Evolutionary conservation across 169 alveolate genomes (phyloP), one percentile per base, ranked within the genome.

Genomic region (Cryptosporidium xiaoi): DNA sequence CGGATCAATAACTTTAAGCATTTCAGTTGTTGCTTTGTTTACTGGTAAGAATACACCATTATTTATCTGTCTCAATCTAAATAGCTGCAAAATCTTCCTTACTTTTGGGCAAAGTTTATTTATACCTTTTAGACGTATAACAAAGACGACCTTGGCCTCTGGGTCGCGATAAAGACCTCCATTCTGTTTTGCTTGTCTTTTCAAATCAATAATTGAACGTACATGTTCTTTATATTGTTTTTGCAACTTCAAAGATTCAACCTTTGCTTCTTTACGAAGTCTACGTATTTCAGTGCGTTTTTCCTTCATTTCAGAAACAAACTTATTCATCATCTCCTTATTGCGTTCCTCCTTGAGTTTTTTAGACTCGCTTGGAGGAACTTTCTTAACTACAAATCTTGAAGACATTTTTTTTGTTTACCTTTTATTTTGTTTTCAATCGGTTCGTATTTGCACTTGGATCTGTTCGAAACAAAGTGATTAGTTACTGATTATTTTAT

Each of bases 11-110:
- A 94, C 94, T 94, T 97, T 97, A 87, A 98, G 93, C 99, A 98
- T 98, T 91, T 97, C 97, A 83, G 93, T 92, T 29, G 99, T 97
- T 40, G 99, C 99, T 92, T 97, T 98, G 96, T 98, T 99, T 56
- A 96, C 93, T 91, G 95, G 96, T 44, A 97, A 94, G 96, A 98
- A 97, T 60, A 96, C 99, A 15, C 98, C 99, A 95, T 98, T 99
- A 97, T 99, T 98, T 90, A 99, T 91, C 96, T 99, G 99, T 71
- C 97, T 95, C 82, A 98, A 96, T 66, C 99, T 96, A 92, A 99
- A 94, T 62, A 99, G 95, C 93, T 97, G 97, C 83, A 99, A 91
- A 77, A 97, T 96, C 91, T 95, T 95, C 91, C 96, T 93, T 71
- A 97, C 98, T 90, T 97, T 97, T 64, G 99, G 99, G 83, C 98